phyloP scores from a whole-genome alignment of 108 stramenopile species.

The Skeletonema potamos region DNA sequence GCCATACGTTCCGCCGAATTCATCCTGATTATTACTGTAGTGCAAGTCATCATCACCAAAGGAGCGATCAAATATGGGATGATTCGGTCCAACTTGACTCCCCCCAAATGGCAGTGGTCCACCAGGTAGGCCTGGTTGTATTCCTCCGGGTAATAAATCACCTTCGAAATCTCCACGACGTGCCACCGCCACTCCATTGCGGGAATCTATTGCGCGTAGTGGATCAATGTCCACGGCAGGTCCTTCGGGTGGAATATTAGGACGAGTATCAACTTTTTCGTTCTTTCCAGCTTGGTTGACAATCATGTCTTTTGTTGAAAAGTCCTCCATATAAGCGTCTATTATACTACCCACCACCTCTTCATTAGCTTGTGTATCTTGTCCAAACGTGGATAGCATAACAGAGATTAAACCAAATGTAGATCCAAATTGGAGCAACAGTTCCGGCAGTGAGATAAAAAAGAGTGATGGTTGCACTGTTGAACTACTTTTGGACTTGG shows the following conservation, averaged over 20 bases:
- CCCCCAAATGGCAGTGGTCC: slow-evolving; percentile 37
- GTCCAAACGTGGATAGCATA: slow-evolving; percentile 6
- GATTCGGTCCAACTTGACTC: slow-evolving; percentile 83
- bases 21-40: slow-evolving; percentile 15
- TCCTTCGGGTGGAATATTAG: slow-evolving; percentile 8
- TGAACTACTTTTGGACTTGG: slow-evolving; percentile 13
- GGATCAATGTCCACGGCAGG: slow-evolving; percentile 13
- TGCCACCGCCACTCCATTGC: background rate
- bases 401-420: slow-evolving; percentile 47
- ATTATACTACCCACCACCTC: background rate
- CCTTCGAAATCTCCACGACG: slow-evolving; percentile 65
- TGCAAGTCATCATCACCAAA: slow-evolving; percentile 34
- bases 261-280: background rate
- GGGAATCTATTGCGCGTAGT: slow-evolving; percentile 7
- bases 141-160: slow-evolving; percentile 72
- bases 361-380: background rate
- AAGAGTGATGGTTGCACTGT: slow-evolving; percentile 58
- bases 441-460: slow-evolving; percentile 56
- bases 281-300: background rate
- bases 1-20: slow-evolving; percentile 12
- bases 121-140: slow-evolving; percentile 17
- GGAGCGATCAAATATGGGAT: slow-evolving; percentile 67
- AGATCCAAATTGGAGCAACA: slow-evolving; percentile 53
- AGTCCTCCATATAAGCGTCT: background rate
- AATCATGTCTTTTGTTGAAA: background rate